Base-by-base conservation (phyloP, 2,329 filamentous ascomycete species). In the Pseudocercospora pini-densiflorae region DNA sequence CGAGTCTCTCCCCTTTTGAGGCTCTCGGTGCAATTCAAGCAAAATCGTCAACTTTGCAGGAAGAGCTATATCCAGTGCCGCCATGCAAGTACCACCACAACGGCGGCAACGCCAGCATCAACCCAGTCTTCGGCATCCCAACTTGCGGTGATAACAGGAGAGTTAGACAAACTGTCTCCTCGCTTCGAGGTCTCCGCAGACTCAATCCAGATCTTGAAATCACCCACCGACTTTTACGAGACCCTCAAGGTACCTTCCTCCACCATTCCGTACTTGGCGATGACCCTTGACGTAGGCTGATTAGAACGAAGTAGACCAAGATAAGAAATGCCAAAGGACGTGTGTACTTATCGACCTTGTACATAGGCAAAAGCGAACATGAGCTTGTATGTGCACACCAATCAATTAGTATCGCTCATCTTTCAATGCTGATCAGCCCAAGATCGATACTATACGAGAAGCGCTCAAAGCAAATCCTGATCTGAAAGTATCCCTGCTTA, bases 291-390 rank as follows among this genome's bases (percentile, higher is more conserved):
- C 40, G 8, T 16, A 59, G 7, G 54, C 68, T 72, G 54, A 72
- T 29, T 55, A 59, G 53, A 53, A 47, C 55, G 51, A 71, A 72
- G 69, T 72, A 94, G 91, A 81, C 86, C 69, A 97, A 94, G 81
- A 97, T 99, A 76, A 87, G 87, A 61, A 87, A 86, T 69, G 95
- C 95, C 9, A 88, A 92, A 78, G 85, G 82, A 61, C 88, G 92
- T 66, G 90, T 99, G 71, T 99, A 96, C 77, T 83, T 99, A 59
- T 97, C 94, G n/a, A 99, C 95, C 0, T 82, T 99, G 61, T 99
- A 99, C 78, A 95, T 99, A 77, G 95, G 95, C 69, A 97, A 94
- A 79, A 91, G 91, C 1, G 95, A 99, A 80, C 86, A 90, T 79
- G 95, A 98, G 73, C 85, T 99, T 75, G 88, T 90, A 81, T 61